Percentiles rank a stretch among this genome's conserved stretches.
phyloP scores from a whole-genome alignment of 2,329 filamentous ascomycete genomes.

The Coniochaeta sp. region DNA sequence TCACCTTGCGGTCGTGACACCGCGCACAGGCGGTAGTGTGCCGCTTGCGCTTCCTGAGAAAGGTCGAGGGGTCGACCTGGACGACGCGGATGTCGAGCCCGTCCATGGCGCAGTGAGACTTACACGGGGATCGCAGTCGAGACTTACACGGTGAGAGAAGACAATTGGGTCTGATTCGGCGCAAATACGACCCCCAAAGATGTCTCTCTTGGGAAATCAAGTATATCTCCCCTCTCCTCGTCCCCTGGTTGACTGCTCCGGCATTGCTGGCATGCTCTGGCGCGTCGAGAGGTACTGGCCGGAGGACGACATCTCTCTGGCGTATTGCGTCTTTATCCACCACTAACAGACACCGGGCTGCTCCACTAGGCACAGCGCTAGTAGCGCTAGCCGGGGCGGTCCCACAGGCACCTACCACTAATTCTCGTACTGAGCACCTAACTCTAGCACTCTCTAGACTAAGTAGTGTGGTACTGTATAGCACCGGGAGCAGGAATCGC shows the following conservation, averaged over 20 bases:
- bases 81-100: neutral
- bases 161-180: too few species aligned
- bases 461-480: too few species aligned
- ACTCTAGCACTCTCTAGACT: too few species aligned
- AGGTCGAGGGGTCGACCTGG: neutral
- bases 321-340: neutral
- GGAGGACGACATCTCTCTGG: neutral
- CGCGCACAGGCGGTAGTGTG: neutral
- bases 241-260: too few species aligned
- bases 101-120: neutral
- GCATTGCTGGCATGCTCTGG: neutral
- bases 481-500: too few species aligned
- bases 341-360: neutral
- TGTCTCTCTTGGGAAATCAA: neutral
- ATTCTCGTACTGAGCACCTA: neutral
- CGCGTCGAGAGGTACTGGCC: neutral
- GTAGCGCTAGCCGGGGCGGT: neutral
- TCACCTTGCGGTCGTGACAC: neutral
- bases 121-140: too few species aligned
- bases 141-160: too few species aligned
- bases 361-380: neutral
- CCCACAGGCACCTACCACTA: neutral
- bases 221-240: neutral
- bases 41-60: neutral
- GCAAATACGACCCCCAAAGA: neutral